Evolutionary conservation across 1,284 basidiomycete species (phyloP).

Genomic region (Leccinum griseonigrum): DNA sequence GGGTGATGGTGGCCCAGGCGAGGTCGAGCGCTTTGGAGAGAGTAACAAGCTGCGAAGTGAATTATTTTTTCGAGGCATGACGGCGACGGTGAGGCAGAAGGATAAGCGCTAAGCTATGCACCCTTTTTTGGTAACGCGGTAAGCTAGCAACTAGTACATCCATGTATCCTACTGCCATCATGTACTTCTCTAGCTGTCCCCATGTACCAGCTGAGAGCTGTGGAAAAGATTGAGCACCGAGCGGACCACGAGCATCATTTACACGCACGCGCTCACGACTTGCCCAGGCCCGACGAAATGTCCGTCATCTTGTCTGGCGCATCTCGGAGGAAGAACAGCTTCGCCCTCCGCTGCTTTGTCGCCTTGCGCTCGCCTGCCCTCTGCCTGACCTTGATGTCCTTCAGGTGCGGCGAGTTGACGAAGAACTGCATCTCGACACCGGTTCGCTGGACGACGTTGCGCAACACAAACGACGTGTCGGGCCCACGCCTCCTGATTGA

Average conservation of each 20-base stretch:
- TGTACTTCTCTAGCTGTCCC: conserved; percentile 4
- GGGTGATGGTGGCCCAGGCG: conserved; percentile 69
- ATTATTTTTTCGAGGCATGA: conserved; percentile 58
- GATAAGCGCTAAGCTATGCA: neutral
- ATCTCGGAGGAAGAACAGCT: conserved; percentile 76
- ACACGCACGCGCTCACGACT: conserved; percentile 28
- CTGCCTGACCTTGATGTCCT: conserved; percentile 77
- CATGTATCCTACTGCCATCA: conserved; percentile 10
- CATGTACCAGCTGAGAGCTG: conserved; percentile 3
- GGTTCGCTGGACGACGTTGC: conserved; percentile 86
- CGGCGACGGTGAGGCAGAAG: conserved; percentile 10
- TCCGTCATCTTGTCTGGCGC: conserved; percentile 79
- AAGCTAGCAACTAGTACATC: neutral
- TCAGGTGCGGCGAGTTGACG: conserved; percentile 79
- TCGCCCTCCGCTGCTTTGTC: conserved; percentile 65
- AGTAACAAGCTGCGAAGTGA: conserved; percentile 59
- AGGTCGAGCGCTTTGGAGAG: conserved; percentile 46
- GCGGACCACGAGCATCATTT: neutral
- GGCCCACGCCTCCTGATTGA: conserved; percentile 76
- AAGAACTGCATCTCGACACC: conserved; percentile 92
- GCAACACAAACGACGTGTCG: conserved; percentile 79
- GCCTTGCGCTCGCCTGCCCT: conserved; percentile 51
- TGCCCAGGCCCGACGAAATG: conserved; percentile 57
- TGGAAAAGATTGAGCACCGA: conserved; percentile 4
- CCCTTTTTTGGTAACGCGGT: conserved; percentile 16